Evolutionary conservation across 345 rosid genomes (phyloP), one percentile per base, ranked within the genome.

Genomic region (Syzygium jambos): DNA sequence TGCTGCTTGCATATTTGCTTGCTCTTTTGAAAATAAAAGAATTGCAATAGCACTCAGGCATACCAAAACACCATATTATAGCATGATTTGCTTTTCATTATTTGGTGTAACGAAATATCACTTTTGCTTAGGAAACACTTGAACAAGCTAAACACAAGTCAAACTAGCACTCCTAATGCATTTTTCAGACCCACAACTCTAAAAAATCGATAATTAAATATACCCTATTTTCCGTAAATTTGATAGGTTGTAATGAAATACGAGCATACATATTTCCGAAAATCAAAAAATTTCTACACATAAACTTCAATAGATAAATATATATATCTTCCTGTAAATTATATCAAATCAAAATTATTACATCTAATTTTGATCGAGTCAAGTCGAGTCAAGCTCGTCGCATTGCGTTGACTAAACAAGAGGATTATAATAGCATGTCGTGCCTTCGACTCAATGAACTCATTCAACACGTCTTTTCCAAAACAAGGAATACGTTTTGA

Each of bases 191-290:
- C 25, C 0, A 0, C 49, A 38, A 38, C 27, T 38, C 23, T 34
- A 73, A 38, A 25, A 34, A 19, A 38, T 73, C 46, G 14, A 34
- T 61, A 34, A 38, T 41, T 30, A 21, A 34, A 38, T 73, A 19
- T 41, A 68, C 43, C 80, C 46, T 1, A 68, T 34, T 34, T 17
- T 68, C 25, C 23, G 0, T 17, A 17, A 68, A 68, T 19, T 16
- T 65, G 43, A 65, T 30, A 30, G 43, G 43, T 65, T 0, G 0
- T 29, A 30, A 34, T 2, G 34, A 68, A 34, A 73, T 34, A 68
- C 4, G 0, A 34, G 0, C 13, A 0, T 17, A 9, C 46, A 5
- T 34, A 4, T 30, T 68, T 30, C 6, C 0, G 14, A 3, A 1
- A 16, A 68, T 30, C 34, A 41, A 17, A 34, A 34, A 68, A 30